phyloP scores from a whole-genome alignment of 371 early-diverging fungal species.

The Sporodiniella umbellata region DNA sequence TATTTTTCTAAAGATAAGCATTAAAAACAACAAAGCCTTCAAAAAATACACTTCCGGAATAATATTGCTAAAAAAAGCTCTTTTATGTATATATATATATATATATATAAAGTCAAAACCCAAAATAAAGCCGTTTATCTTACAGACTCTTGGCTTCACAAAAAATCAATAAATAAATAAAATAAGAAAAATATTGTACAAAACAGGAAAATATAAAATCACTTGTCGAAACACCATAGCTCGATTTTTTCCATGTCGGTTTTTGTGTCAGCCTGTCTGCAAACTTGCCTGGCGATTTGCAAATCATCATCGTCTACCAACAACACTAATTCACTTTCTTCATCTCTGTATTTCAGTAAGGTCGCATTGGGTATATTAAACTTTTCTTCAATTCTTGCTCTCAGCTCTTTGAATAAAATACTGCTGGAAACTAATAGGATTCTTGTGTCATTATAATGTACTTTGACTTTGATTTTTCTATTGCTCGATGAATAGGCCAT shows the following conservation, averaged over 20 bases:
- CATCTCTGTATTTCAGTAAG: slow-evolving; percentile 83
- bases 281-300: slow-evolving; percentile 69
- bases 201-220: not conserved
- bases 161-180: too few relatives aligned
- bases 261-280: slow-evolving; percentile 44
- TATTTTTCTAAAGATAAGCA: not conserved
- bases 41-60: not conserved
- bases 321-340: slow-evolving; percentile 80
- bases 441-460: slow-evolving; percentile 73
- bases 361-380: slow-evolving; percentile 46
- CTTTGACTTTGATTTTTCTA: slow-evolving; percentile 69
- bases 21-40: too few relatives aligned
- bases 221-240: slow-evolving; percentile 53
- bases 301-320: slow-evolving; percentile 94
- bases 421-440: slow-evolving; percentile 63
- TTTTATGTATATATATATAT: too few relatives aligned
- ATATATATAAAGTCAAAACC: too few relatives aligned
- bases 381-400: slow-evolving; percentile 64
- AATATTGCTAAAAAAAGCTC: not conserved
- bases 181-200: slow-evolving; percentile 1
- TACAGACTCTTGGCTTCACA: too few relatives aligned
- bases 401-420: slow-evolving; percentile 61
- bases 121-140: too few relatives aligned
- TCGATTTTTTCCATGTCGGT: slow-evolving; percentile 53
- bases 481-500: slow-evolving; percentile 7